phyloP scores from a whole-genome alignment of 805 yeast species.

The Cyberlindnera sargentensis region DNA sequence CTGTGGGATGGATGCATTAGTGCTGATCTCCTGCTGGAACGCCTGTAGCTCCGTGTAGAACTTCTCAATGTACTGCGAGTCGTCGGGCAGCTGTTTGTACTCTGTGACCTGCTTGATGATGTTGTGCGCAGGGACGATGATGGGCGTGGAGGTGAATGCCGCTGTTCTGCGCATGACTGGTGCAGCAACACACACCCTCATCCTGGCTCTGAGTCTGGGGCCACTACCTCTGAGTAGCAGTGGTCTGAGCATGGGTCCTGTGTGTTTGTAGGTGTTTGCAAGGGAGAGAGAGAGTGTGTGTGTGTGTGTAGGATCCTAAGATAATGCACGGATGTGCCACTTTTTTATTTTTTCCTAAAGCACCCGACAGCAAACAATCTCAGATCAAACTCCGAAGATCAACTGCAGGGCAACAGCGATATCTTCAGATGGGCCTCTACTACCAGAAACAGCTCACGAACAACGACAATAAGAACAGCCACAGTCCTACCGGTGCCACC shows the following conservation, averaged over 20 bases:
- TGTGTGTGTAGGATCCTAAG: not conserved
- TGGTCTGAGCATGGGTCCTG: not conserved
- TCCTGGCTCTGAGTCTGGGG: not conserved
- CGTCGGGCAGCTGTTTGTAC: constrained; percentile 46
- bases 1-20: constrained; percentile 15
- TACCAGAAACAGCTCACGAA: constrained; percentile 12
- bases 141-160: not conserved
- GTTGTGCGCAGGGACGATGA: constrained; percentile 12
- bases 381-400: too few relatives aligned
- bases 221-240: not conserved
- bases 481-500: not conserved
- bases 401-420: too few relatives aligned
- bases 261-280: too few relatives aligned
- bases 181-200: not conserved
- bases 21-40: constrained; percentile 26
- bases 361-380: too few relatives aligned
- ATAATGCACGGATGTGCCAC: not conserved
- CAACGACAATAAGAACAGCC: not conserved
- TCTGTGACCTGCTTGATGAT: constrained; percentile 22
- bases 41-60: constrained; percentile 36
- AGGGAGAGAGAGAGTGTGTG: too few relatives aligned
- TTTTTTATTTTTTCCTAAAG: too few relatives aligned
- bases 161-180: not conserved
- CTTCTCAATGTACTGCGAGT: constrained; percentile 43
- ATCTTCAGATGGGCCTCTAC: constrained; percentile 11